Evolutionary conservation across 2,329 filamentous ascomycete genomes (phyloP).

Genomic region (Diaporthe eres): DNA sequence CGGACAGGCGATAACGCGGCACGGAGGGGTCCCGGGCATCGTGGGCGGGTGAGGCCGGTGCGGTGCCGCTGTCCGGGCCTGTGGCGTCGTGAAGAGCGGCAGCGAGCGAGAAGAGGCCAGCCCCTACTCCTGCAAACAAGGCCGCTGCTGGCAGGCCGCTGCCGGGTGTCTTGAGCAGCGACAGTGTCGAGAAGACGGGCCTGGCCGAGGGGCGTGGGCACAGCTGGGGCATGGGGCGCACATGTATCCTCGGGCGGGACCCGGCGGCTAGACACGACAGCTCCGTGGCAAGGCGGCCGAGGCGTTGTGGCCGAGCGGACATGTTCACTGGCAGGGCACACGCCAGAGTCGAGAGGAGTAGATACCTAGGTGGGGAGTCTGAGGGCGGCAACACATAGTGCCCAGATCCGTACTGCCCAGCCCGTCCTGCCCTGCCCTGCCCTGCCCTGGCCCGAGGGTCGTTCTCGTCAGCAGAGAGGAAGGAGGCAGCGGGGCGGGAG

Average conservation of each 20-base stretch:
- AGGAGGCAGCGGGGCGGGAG: background rate
- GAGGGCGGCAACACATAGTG: background rate
- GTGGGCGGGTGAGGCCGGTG: conserved; percentile 8
- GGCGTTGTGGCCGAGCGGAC: background rate
- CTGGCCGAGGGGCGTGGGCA: background rate
- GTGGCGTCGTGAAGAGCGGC: conserved; percentile 41
- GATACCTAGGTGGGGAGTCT: background rate
- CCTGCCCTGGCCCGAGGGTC: background rate
- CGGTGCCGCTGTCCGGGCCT: background rate
- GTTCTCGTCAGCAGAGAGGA: background rate
- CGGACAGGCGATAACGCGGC: conserved; percentile 64
- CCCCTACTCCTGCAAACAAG: conserved; percentile 44
- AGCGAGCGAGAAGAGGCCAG: conserved; percentile 45
- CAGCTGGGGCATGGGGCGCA: background rate
- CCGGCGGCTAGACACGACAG: background rate
- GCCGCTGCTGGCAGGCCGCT: conserved; percentile 12
- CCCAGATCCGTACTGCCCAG: too few species aligned
- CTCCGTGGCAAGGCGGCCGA: conserved; percentile 2
- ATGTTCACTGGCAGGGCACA: conserved; percentile 1
- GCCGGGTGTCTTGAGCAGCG: conserved; percentile 19
- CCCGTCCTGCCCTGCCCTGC: background rate
- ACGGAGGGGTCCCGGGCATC: conserved; percentile 57
- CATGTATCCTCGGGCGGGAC: background rate
- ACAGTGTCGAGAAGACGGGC: conserved; percentile 15
- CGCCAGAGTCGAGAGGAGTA: background rate